Conservation (phyloP, 1,284 basidiomycete species). For the Rhodofomes roseus region DNA sequence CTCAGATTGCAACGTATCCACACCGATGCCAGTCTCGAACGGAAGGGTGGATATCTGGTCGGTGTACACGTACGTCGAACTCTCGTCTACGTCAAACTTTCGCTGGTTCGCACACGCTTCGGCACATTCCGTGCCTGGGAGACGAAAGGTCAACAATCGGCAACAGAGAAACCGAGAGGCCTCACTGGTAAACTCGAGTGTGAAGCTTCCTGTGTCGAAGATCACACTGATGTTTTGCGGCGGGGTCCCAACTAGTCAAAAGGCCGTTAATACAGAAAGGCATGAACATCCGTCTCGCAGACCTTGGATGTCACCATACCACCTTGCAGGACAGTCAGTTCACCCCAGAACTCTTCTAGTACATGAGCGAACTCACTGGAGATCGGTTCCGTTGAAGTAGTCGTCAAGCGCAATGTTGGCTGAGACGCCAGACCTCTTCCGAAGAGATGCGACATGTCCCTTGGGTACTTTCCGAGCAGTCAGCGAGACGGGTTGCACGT, state of each 20-base stretch:
- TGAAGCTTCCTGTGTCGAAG: constrained; percentile 46
- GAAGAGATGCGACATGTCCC: not conserved
- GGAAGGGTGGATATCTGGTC: constrained; percentile 36
- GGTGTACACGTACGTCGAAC: constrained; percentile 44
- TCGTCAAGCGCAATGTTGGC: constrained; percentile 37
- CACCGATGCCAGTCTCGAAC: constrained; percentile 50
- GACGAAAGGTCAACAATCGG: not conserved
- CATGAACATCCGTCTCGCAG: not conserved
- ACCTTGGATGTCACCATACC: constrained; percentile 41
- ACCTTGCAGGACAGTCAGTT: constrained; percentile 25
- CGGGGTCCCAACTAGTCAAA: constrained; percentile 38
- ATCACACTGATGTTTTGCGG: constrained; percentile 44
- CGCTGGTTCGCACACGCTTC: constrained; percentile 36
- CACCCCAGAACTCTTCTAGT: too few species aligned
- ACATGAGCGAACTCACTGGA: constrained; percentile 26
- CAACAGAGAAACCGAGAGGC: not conserved
- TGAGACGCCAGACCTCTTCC: constrained; percentile 32
- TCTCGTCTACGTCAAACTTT: constrained; percentile 41
- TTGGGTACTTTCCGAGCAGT: constrained; percentile 30
- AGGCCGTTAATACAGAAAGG: not conserved
- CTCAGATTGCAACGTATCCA: constrained; percentile 43
- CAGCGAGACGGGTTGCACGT: constrained; percentile 23
- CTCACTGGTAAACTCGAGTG: constrained; percentile 43
- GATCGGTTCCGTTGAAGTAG: constrained; percentile 47
- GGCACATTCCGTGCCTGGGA: constrained; percentile 42